Evolutionary conservation across 805 yeast species (phyloP).

Genomic region (Isabelozyma pseudorhagii): DNA sequence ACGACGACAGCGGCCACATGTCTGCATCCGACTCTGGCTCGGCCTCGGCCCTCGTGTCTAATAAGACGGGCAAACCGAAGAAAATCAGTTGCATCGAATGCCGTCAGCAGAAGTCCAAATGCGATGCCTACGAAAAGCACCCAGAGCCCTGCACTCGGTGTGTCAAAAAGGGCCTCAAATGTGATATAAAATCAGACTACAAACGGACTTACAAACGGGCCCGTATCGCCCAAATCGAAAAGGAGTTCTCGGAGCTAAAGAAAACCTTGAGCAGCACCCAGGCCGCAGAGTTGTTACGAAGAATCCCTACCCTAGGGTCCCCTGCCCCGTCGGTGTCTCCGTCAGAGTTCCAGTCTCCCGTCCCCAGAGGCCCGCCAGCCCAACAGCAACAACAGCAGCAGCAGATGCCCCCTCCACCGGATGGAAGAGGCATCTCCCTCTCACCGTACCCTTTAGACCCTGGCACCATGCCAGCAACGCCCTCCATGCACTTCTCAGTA

Average conservation of each 20-base stretch:
- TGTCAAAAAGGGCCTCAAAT: constrained; percentile 59
- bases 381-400: constrained; percentile 4
- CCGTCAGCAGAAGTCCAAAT: constrained; percentile 88
- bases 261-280: constrained; percentile 42
- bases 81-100: constrained; percentile 93
- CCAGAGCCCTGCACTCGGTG: constrained; percentile 87
- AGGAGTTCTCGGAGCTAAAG: constrained; percentile 69
- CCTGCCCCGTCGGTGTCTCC: neutral
- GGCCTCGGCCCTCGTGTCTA: constrained; percentile 2
- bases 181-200: constrained; percentile 76
- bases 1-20: constrained; percentile 3
- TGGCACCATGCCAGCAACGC: constrained; percentile 27
- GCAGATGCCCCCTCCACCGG: neutral
- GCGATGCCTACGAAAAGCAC: constrained; percentile 76
- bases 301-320: constrained; percentile 18
- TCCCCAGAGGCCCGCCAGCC: neutral
- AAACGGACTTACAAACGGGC: constrained; percentile 90
- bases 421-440: constrained; percentile 3
- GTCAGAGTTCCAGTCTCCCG: neutral
- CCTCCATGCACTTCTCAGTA: constrained; percentile 14
- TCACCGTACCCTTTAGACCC: constrained; percentile 5
- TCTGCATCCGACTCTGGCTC: neutral
- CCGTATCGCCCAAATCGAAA: constrained; percentile 77
- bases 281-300: constrained; percentile 27
- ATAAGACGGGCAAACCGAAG: constrained; percentile 31